Conservation (phyloP, 176 grass and related monocot genomes). For the Elymus sibiricus region DNA sequence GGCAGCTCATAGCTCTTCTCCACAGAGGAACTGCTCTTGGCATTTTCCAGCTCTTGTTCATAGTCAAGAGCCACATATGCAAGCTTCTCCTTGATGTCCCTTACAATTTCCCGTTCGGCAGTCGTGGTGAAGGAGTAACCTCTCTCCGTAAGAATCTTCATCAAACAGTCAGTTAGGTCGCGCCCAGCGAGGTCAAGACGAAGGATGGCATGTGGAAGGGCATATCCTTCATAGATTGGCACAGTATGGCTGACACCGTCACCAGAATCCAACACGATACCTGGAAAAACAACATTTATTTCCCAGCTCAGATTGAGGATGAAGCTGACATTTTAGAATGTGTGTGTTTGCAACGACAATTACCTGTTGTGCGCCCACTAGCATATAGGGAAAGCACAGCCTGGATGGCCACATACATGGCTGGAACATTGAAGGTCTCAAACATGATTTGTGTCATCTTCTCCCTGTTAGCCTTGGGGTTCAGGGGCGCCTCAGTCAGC, state of each 20-base stretch:
- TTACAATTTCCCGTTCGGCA: slow-evolving; percentile 63
- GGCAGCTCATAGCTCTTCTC: slow-evolving; percentile 71
- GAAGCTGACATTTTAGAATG: neutral
- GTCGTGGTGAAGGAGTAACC: slow-evolving; percentile 68
- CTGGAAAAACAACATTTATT: neutral
- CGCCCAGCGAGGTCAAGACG: slow-evolving; percentile 42
- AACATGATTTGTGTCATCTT: slow-evolving; percentile 59
- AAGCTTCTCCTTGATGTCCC: slow-evolving; percentile 76
- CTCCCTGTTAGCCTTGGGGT: slow-evolving; percentile 53
- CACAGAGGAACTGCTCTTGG: slow-evolving; percentile 46
- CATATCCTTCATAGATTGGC: slow-evolving; percentile 51
- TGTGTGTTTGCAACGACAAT: neutral
- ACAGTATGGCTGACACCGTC: slow-evolving; percentile 52
- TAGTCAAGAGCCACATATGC: slow-evolving; percentile 61
- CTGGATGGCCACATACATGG: slow-evolving; percentile 50
- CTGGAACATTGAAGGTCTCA: slow-evolving; percentile 39
- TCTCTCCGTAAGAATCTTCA: slow-evolving; percentile 61
- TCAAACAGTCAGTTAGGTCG: slow-evolving; percentile 54
- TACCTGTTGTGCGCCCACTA: slow-evolving; percentile 51
- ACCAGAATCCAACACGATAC: slow-evolving; percentile 49
- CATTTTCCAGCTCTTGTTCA: slow-evolving; percentile 54
- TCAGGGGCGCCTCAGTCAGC: slow-evolving; percentile 36
- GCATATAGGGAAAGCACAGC: slow-evolving; percentile 48
- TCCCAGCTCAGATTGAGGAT: neutral
- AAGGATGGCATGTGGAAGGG: slow-evolving; percentile 43